phyloP scores from a whole-genome alignment of 352 stramenopile species.

The Pythium grandisporangium region DNA sequence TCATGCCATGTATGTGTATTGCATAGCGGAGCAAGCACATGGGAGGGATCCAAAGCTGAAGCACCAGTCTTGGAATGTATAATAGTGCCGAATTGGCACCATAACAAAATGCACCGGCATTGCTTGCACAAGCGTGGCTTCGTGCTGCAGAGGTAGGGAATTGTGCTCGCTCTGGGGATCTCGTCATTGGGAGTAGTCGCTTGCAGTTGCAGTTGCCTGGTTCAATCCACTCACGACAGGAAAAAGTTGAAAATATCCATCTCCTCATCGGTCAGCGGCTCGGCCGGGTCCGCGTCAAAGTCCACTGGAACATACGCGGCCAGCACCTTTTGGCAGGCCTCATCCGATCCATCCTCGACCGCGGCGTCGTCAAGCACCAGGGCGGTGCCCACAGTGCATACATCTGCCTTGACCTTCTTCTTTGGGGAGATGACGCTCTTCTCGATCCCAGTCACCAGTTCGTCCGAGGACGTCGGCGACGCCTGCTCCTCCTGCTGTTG shows the following conservation, averaged over 20 bases:
- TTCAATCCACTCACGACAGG: slow-evolving; percentile 5
- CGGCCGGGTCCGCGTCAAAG: neutral
- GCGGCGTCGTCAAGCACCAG: slow-evolving; percentile 4
- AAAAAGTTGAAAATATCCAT: slow-evolving; percentile 13
- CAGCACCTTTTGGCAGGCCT: slow-evolving; percentile 10
- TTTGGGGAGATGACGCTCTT: slow-evolving; percentile 7
- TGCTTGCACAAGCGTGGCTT: no score
- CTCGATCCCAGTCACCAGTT: neutral
- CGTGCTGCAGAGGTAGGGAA: no score
- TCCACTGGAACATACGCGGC: slow-evolving; percentile 4
- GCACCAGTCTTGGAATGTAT: no score
- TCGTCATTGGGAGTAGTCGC: no score
- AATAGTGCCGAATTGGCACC: no score
- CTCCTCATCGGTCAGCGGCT: slow-evolving; percentile 3
- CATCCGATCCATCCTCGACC: slow-evolving; percentile 7
- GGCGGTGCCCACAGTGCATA: neutral
- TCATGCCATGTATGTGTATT: no score
- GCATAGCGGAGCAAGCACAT: no score
- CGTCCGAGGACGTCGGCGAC: slow-evolving; percentile 7
- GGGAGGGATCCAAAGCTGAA: no score
- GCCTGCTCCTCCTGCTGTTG: slow-evolving; percentile 7
- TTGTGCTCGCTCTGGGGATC: no score
- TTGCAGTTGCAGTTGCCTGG: no score
- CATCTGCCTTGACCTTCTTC: slow-evolving; percentile 7
- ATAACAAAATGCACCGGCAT: no score